A percentile compares a stretch with the other conserved stretches of the same genome.
These are phyloP conservation scores for Sistotremastrum suecicum DNA, from an alignment of 768 basidiomycete genomes.

Conservation along the genomic window DNA sequence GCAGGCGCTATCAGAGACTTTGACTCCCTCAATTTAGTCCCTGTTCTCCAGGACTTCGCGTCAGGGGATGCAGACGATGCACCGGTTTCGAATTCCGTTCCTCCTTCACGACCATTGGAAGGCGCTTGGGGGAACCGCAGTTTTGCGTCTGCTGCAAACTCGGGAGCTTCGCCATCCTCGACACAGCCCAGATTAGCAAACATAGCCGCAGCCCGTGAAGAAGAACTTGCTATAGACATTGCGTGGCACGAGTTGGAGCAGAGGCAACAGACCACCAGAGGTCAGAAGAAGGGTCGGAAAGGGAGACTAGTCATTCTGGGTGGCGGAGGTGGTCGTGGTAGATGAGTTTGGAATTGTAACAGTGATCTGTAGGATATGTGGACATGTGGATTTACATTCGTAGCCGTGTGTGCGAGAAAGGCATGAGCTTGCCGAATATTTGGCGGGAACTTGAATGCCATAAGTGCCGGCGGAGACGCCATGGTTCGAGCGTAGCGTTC, in stretches of 20 bases:
- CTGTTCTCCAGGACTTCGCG: conserved; percentile 6
- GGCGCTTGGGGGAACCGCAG: conserved; percentile 73
- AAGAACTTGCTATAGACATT: conserved; percentile 67
- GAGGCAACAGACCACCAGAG: conserved; percentile 22
- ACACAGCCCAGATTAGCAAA: conserved; percentile 15
- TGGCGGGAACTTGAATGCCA: too few relatives aligned
- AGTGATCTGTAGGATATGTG: too few relatives aligned
- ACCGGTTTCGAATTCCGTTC: conserved; percentile 11
- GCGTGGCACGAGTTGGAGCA: conserved; percentile 76
- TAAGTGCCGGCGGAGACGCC: too few relatives aligned
- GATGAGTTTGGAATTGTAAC: conserved; percentile 16
- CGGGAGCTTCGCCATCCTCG: conserved; percentile 19
- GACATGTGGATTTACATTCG: too few relatives aligned
- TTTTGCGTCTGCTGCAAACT: conserved; percentile 68
- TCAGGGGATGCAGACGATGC: conserved; percentile 8
- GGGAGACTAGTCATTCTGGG: conserved; percentile 57
- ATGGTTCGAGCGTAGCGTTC: too few relatives aligned
- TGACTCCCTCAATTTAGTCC: too few relatives aligned
- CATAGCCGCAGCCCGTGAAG: conserved; percentile 24
- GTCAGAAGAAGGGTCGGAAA: conserved; percentile 43
- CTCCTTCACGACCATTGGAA: conserved; percentile 8
- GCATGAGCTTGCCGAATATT: too few relatives aligned
- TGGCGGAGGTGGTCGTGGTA: conserved; percentile 37
- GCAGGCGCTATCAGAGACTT: conserved; percentile 7
- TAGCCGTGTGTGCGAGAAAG: too few relatives aligned